phyloP scores from a whole-genome alignment of 2,329 filamentous ascomycete genomes.

The Colletotrichum eremochloae region DNA sequence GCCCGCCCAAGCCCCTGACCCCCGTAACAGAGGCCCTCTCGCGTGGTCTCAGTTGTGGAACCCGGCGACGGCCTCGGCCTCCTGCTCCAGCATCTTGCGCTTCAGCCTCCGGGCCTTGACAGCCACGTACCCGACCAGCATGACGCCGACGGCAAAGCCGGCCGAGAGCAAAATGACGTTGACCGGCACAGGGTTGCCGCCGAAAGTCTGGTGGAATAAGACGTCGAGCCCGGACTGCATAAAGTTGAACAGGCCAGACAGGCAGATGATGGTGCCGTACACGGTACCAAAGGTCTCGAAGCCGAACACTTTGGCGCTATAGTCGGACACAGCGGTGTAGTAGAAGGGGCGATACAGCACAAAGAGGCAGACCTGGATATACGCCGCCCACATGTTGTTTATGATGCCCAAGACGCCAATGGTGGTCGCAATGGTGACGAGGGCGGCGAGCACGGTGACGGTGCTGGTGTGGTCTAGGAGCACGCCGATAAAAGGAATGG shows the following conservation, averaged over 20 bases:
- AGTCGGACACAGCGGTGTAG: slow-evolving; percentile 92
- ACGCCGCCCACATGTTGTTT: slow-evolving; percentile 77
- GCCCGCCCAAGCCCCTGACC: neutral
- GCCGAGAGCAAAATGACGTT: slow-evolving; percentile 76
- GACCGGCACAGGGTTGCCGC: slow-evolving; percentile 80
- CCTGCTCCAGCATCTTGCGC: slow-evolving; percentile 45
- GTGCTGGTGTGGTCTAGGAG: slow-evolving; percentile 85
- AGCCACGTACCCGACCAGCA: slow-evolving; percentile 76
- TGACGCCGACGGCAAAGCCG: slow-evolving; percentile 74
- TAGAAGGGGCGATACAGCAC: slow-evolving; percentile 90
- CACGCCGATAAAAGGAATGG: slow-evolving; percentile 86
- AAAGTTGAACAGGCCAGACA: slow-evolving; percentile 88
- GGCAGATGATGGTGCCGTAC: slow-evolving; percentile 91
- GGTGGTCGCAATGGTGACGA: slow-evolving; percentile 78
- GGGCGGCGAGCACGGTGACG: slow-evolving; percentile 74
- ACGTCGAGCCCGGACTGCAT: slow-evolving; percentile 84
- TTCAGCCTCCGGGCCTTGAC: slow-evolving; percentile 54
- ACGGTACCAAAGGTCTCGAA: slow-evolving; percentile 93
- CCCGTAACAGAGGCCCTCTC: neutral
- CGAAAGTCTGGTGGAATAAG: slow-evolving; percentile 79
- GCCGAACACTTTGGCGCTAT: slow-evolving; percentile 91
- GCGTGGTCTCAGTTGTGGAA: neutral
- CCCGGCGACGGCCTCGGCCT: slow-evolving; percentile 36
- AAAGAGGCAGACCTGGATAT: slow-evolving; percentile 82
- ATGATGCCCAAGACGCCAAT: slow-evolving; percentile 85